Conservation (phyloP, 495 filamentous ascomycete genomes). For the Podospora pseudocomata region DNA sequence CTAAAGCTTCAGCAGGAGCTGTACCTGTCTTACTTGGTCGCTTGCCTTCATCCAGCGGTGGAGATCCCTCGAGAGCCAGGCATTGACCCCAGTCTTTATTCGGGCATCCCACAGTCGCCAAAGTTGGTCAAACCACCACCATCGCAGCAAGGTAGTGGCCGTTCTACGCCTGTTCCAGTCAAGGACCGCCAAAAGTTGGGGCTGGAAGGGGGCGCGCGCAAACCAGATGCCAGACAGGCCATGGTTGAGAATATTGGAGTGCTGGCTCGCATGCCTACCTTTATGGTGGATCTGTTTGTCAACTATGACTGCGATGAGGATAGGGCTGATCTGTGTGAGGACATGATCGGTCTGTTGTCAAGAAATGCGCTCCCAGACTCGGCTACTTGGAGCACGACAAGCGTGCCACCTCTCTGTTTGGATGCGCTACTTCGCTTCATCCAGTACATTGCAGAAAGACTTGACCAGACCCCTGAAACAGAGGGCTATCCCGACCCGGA, state of each 20-base stretch:
- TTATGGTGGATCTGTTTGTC: constrained; percentile 91
- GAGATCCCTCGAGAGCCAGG: constrained; percentile 87
- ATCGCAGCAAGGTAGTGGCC: constrained; percentile 73
- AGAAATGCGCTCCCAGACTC: constrained; percentile 96
- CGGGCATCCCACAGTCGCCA: constrained; percentile 87
- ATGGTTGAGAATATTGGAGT: constrained; percentile 98
- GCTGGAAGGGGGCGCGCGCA: constrained; percentile 85
- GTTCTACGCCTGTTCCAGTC: constrained; percentile 88
- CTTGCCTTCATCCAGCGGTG: constrained; percentile 86
- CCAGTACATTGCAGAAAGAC: constrained; percentile 81
- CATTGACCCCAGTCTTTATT: constrained; percentile 88
- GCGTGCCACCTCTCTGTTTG: constrained; percentile 90
- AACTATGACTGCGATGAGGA: constrained; percentile 98
- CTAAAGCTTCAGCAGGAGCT: constrained; percentile 96
- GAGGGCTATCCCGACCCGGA: constrained; percentile 66
- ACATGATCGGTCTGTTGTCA: constrained; percentile 88
- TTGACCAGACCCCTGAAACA: constrained; percentile 63
- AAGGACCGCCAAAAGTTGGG: constrained; percentile 92
- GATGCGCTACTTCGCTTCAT: constrained; percentile 89
- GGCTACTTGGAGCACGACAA: constrained; percentile 98
- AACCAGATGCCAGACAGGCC: constrained; percentile 90
- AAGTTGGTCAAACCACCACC: constrained; percentile 79
- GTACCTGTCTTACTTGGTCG: constrained; percentile 89
- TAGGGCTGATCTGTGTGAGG: constrained; percentile 87
- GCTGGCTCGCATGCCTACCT: constrained; percentile 84